Percentiles rank a stretch among this genome's conserved stretches.
Conservation (phyloP, 768 basidiomycete species). For the Calocybe cyanea region DNA sequence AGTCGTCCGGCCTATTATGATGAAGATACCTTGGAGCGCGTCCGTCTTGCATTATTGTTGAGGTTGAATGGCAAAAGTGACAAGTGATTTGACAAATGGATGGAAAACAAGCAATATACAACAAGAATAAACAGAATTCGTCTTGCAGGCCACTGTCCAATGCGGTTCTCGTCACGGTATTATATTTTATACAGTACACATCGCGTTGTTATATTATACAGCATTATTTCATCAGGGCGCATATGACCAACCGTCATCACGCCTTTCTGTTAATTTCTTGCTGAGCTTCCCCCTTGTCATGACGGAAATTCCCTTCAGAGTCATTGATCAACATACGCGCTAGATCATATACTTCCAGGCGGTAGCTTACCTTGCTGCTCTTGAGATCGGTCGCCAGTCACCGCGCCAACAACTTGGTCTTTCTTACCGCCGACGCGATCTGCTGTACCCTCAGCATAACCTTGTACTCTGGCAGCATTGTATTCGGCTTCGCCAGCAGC, state of each 20-base stretch:
- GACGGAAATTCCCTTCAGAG: constrained; percentile 37
- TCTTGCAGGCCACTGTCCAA: no score
- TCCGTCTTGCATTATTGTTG: constrained; percentile 17
- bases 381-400: constrained; percentile 44
- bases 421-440: constrained; percentile 46
- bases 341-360: background rate
- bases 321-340: background rate
- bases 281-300: constrained; percentile 18
- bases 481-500: constrained; percentile 44
- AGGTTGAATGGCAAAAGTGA: no score
- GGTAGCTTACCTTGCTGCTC: constrained; percentile 32
- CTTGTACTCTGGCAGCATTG: constrained; percentile 43
- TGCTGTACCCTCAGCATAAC: constrained; percentile 42
- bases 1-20: background rate
- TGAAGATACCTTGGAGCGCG: constrained; percentile 11
- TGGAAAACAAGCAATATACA: no score
- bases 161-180: no score
- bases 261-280: constrained; percentile 11
- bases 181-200: no score
- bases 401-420: constrained; percentile 43
- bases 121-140: no score
- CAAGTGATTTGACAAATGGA: no score
- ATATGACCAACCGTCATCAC: no score
- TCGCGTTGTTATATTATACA: no score
- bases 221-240: no score